These are phyloP conservation scores for Penicillium capsulatum DNA, from an alignment of 2,329 filamentous ascomycete genomes.

Conservation along the genomic window DNA sequence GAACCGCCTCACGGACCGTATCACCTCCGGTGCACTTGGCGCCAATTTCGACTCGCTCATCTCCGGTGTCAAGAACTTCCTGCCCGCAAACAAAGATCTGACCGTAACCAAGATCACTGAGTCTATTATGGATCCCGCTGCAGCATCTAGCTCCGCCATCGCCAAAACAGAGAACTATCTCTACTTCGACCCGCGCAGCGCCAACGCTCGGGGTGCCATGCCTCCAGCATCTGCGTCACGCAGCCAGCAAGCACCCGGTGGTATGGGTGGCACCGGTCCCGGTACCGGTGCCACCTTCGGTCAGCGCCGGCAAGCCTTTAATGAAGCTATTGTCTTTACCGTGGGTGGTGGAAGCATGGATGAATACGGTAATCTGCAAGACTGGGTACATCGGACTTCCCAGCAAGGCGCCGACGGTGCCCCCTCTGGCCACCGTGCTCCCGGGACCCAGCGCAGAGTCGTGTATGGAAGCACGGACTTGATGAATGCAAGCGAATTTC, in stretches of 20 bases:
- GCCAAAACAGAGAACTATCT: conserved; percentile 95
- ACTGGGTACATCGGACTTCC: conserved; percentile 80
- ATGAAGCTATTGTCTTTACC: conserved; percentile 87
- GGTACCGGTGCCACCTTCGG: conserved; percentile 83
- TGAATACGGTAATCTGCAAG: conserved; percentile 94
- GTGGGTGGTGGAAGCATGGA: conserved; percentile 98
- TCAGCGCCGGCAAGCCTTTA: conserved; percentile 82
- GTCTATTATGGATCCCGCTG: conserved; percentile 92
- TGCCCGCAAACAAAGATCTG: conserved; percentile 92
- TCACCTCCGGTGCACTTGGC: conserved; percentile 83
- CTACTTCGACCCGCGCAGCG: conserved; percentile 92
- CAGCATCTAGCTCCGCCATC: conserved; percentile 85
- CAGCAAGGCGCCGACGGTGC: conserved; percentile 50
- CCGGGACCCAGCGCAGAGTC: conserved; percentile 63
- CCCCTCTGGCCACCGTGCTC: conserved; percentile 27
- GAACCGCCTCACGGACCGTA: conserved; percentile 83
- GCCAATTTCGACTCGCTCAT: conserved; percentile 92
- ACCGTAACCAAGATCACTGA: conserved; percentile 98
- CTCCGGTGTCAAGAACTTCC: conserved; percentile 93
- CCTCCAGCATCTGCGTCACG: conserved; percentile 65
- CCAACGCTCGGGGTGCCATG: conserved; percentile 88
- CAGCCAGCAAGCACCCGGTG: conserved; percentile 44
- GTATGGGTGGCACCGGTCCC: conserved; percentile 45
- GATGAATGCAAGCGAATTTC: conserved; percentile 60
- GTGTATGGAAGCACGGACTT: conserved; percentile 90